phyloP scores from a whole-genome alignment of 2,329 filamentous ascomycete genomes.

The Tolypocladium ovalisporum region DNA sequence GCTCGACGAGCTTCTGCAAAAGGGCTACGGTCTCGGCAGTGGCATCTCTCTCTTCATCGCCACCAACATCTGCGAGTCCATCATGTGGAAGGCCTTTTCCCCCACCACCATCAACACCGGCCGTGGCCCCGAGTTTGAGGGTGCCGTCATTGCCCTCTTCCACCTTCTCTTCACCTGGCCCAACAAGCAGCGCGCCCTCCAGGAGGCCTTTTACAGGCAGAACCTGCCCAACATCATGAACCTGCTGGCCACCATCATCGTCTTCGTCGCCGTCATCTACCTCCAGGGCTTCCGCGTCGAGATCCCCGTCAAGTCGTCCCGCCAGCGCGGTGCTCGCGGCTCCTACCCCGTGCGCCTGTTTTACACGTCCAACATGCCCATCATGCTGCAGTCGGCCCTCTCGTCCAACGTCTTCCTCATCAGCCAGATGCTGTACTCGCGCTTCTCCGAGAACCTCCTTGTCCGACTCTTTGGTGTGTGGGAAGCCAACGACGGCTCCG shows the following conservation, averaged over 20 bases:
- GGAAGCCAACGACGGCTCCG: constrained; percentile 93
- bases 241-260: constrained; percentile 79
- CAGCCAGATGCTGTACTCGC: constrained; percentile 98
- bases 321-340: constrained; percentile 96
- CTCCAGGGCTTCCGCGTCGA: constrained; percentile 98
- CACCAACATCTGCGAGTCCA: constrained; percentile 99
- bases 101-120: constrained; percentile 99
- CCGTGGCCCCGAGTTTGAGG: constrained; percentile 97
- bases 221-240: constrained; percentile 99
- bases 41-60: constrained; percentile 99
- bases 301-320: constrained; percentile 98
- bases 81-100: constrained; percentile 99
- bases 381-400: constrained; percentile 98
- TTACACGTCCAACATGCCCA: constrained; percentile 99
- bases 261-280: constrained; percentile 98
- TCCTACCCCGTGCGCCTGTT: constrained; percentile 98
- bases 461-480: constrained; percentile 96
- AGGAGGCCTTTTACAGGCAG: constrained; percentile 98
- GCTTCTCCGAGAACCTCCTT: constrained; percentile 97
- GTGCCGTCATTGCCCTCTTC: constrained; percentile 94
- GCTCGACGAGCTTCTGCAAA: constrained; percentile 96
- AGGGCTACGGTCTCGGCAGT: constrained; percentile 96
- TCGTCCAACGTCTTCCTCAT: constrained; percentile 99
- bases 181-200: constrained; percentile 97
- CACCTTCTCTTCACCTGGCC: constrained; percentile 97